Conservation (phyloP, 1,139 yeast genomes). For the Protomyces gravidus region DNA sequence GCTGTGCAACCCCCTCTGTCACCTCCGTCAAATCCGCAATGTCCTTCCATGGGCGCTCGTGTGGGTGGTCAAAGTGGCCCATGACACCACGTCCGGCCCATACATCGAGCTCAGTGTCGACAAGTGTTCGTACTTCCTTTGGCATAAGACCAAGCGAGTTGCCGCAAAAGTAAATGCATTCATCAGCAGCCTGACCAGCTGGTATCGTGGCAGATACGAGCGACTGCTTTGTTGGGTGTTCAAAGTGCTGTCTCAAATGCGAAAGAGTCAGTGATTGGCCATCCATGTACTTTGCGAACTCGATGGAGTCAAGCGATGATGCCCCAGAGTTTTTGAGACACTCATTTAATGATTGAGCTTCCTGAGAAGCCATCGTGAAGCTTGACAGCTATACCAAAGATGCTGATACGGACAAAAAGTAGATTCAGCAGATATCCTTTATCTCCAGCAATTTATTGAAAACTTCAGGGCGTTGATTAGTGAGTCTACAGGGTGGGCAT, state of each 20-base stretch:
- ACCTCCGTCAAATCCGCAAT: conserved; percentile 63
- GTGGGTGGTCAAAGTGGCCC: conserved; percentile 59
- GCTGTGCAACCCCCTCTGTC: conserved; percentile 59
- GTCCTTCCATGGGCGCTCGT: conserved; percentile 68
- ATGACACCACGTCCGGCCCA: conserved; percentile 81
- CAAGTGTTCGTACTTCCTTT: conserved; percentile 51
- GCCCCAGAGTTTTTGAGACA: background rate
- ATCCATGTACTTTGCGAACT: conserved; percentile 18
- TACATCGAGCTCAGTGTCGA: conserved; percentile 65
- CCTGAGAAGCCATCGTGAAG: no score
- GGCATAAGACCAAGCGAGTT: conserved; percentile 93
- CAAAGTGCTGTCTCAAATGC: conserved; percentile 1
- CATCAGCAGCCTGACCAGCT: background rate
- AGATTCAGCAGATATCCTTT: no score
- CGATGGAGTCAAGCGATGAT: background rate
- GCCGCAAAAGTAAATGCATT: conserved; percentile 66
- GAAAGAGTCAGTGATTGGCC: conserved; percentile 1
- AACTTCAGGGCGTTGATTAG: no score
- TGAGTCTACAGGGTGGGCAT: no score
- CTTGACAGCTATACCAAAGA: no score
- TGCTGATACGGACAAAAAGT: no score
- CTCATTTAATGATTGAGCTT: background rate
- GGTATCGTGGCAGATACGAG: background rate
- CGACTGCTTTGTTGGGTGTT: conserved; percentile 2
- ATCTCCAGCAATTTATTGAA: no score